Conservation (phyloP, 2,329 filamentous ascomycete species). For the Clonostachys rhizophaga region DNA sequence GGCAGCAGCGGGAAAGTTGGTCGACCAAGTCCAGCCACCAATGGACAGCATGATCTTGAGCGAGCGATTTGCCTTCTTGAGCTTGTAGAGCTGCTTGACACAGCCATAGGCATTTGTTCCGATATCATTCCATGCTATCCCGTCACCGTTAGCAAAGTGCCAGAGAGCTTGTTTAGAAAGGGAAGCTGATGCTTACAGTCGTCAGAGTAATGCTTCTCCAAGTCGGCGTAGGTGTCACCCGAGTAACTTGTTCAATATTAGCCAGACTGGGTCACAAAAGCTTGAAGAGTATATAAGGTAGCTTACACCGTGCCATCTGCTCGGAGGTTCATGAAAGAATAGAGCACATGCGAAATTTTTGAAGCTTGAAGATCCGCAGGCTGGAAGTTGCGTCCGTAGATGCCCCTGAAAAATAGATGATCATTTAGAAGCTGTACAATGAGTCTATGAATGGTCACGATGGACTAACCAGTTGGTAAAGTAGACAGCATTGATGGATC, state of each 20-base stretch:
- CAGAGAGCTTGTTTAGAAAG: no score
- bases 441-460: not conserved
- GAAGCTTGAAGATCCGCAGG: slow-evolving; percentile 65
- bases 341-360: slow-evolving; percentile 74
- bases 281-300: slow-evolving; percentile 16
- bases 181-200: slow-evolving; percentile 46
- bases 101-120: slow-evolving; percentile 76
- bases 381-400: slow-evolving; percentile 71
- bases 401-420: slow-evolving; percentile 42
- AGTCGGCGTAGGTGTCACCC: slow-evolving; percentile 65
- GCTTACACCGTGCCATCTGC: slow-evolving; percentile 64
- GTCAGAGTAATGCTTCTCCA: slow-evolving; percentile 65
- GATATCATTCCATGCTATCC: slow-evolving; percentile 50
- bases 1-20: slow-evolving; percentile 66
- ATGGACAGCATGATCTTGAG: slow-evolving; percentile 77
- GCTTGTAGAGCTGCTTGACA: slow-evolving; percentile 71
- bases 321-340: slow-evolving; percentile 73
- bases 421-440: not conserved
- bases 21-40: slow-evolving; percentile 81
- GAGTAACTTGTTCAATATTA: slow-evolving; percentile 37
- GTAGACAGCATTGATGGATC: slow-evolving; percentile 33
- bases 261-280: not conserved
- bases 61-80: slow-evolving; percentile 74
- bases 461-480: slow-evolving; percentile 41
- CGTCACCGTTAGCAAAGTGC: not conserved